Conservation (phyloP, 306 rosid species). For the Crataegus laevigata region DNA sequence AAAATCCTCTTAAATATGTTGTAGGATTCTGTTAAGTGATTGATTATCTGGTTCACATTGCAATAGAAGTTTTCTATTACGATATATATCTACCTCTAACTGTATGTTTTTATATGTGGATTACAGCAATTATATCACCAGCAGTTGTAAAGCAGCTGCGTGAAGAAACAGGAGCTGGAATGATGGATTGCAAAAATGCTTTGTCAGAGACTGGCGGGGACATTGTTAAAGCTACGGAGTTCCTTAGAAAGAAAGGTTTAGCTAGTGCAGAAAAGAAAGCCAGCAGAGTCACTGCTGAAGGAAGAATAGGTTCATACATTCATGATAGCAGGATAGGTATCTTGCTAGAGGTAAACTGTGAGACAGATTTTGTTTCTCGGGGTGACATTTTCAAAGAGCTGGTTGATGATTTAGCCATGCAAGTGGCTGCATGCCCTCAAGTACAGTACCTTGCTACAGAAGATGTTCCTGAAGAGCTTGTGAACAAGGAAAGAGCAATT, state of each 20-base stretch:
- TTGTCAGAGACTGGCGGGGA: slow-evolving; percentile 76
- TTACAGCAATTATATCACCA: slow-evolving; percentile 75
- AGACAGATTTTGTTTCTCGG: slow-evolving; percentile 95
- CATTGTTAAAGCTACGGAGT: slow-evolving; percentile 72
- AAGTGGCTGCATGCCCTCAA: slow-evolving; percentile 97
- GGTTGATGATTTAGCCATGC: slow-evolving; percentile 97
- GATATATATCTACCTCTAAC: slow-evolving; percentile 10
- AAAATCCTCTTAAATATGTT: not conserved
- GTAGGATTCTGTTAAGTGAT: not conserved
- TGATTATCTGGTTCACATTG: not conserved
- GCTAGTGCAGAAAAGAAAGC: slow-evolving; percentile 97
- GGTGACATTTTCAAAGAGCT: slow-evolving; percentile 92
- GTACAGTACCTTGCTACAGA: slow-evolving; percentile 64
- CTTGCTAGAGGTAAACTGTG: slow-evolving; percentile 84
- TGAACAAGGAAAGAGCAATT: slow-evolving; percentile 75
- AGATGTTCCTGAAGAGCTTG: slow-evolving; percentile 74
- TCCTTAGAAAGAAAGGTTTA: slow-evolving; percentile 86
- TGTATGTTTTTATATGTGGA: slow-evolving; percentile 8
- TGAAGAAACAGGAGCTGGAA: slow-evolving; percentile 98
- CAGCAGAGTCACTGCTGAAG: slow-evolving; percentile 88
- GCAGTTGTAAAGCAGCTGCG: slow-evolving; percentile 92
- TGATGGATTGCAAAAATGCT: slow-evolving; percentile 99
- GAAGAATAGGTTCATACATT: slow-evolving; percentile 87
- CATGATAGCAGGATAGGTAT: slow-evolving; percentile 92
- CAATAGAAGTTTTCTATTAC: not conserved